Evolutionary conservation across 2,329 filamentous ascomycete species (phyloP), one percentile per base, ranked within the genome.

Genomic region (Pezicula rhizophila): DNA sequence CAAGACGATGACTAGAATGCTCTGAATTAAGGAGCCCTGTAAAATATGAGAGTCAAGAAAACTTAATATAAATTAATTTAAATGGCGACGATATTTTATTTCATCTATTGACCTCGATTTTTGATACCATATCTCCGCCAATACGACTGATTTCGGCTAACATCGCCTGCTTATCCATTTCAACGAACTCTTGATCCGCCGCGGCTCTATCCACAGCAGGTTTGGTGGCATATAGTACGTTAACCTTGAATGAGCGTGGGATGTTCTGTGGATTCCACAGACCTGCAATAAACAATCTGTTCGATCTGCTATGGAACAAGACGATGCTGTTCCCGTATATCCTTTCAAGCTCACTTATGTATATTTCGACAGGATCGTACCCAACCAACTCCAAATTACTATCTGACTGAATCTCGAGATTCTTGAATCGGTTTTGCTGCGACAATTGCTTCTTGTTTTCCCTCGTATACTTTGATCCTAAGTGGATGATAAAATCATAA

Each of bases 401-500:
- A 43, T 71, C 68, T n/a, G 70, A 74, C 48, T 77, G 75, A 26
- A 80, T 70, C 57, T 85, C 80, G 31, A 96, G 73, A 64, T 96
- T 96, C 70, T 95, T 96, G 74, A 85, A 96, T 26, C 76, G 75
- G 1, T 74, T 68, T 42, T 71, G 68, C 42, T 61, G 66, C 14
- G 63, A 62, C 52, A 52, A 69, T 54, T 52, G 64, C 56, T 50
- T 63, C 59, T 35, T 68, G 60, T 49, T 63, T 34, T 65, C 63
- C 42, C 39, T 68, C 60, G 33, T 57, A 62, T 55, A 62, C 46
- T 50, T 57, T 7, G 58, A 49, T 17, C 59, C 57, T 17, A 97
- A 71, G 61, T 85, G 79, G 47, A 99, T 72, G n/a, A 92, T 70
- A 54, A 97, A 85, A 64, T 97, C 89, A 66, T 91, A 99, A 56